These are phyloP conservation scores for Cantharellus anzutake DNA, from an alignment of 768 basidiomycete species.

Conservation along the genomic window DNA sequence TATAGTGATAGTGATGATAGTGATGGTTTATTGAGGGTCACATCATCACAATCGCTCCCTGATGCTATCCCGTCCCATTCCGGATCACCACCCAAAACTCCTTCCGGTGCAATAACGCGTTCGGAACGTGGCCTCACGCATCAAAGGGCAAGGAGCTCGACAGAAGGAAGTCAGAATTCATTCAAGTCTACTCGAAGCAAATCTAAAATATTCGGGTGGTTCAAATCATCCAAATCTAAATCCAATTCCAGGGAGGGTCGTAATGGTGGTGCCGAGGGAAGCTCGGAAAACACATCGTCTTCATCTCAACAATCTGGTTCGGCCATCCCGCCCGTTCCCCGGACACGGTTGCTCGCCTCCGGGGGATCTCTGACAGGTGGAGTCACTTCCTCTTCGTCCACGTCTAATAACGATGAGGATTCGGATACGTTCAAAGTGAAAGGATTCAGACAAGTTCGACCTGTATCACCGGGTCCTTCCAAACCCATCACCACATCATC, in stretches of 20 bases:
- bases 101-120: background rate
- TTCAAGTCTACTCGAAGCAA: background rate
- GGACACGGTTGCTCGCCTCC: too few species aligned
- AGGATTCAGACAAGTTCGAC: slow-evolving; percentile 4
- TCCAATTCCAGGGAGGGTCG: too few species aligned
- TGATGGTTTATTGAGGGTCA: background rate
- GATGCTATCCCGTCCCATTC: background rate
- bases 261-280: too few species aligned
- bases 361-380: too few species aligned
- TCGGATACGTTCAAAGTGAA: slow-evolving; percentile 3
- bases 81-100: background rate
- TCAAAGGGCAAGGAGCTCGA: background rate
- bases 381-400: background rate
- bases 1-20: background rate
- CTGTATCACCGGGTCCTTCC: slow-evolving; percentile 1
- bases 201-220: background rate
- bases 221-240: background rate
- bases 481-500: background rate
- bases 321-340: too few species aligned
- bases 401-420: background rate
- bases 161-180: background rate
- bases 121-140: background rate
- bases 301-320: background rate
- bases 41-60: background rate
- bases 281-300: background rate